phyloP scores from a whole-genome alignment of 306 rosid species.

The Biancaea sappan region DNA sequence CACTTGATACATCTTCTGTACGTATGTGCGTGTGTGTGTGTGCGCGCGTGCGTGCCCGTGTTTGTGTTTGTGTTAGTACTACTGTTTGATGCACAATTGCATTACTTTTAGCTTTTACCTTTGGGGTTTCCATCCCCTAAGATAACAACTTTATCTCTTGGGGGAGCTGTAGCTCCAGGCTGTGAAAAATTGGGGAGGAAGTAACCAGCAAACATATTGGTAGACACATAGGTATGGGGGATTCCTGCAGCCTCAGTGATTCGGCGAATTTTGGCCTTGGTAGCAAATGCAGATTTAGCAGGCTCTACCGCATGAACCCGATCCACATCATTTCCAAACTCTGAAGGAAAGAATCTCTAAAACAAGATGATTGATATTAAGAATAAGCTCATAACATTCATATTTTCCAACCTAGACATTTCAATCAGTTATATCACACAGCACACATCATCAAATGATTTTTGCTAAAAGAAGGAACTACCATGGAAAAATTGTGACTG shows the following conservation, averaged over 20 bases:
- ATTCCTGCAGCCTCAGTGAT: slow-evolving; percentile 48
- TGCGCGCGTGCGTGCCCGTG: too few species aligned
- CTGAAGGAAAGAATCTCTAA: slow-evolving; percentile 58
- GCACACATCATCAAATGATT: not conserved
- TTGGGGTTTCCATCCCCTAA: slow-evolving; percentile 58
- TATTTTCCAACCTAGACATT: not conserved
- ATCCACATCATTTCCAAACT: slow-evolving; percentile 53
- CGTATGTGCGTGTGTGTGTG: too few species aligned
- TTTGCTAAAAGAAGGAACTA: not conserved
- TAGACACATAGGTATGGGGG: slow-evolving; percentile 40
- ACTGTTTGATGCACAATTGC: not conserved
- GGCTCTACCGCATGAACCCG: slow-evolving; percentile 44
- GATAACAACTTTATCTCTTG: slow-evolving; percentile 50
- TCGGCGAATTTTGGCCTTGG: slow-evolving; percentile 40
- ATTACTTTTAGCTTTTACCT: slow-evolving; percentile 28
- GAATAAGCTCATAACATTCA: not conserved
- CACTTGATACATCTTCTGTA: too few species aligned
- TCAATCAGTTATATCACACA: not conserved
- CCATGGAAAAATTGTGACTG: not conserved
- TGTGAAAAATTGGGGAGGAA: slow-evolving; percentile 41
- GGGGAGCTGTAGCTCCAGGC: slow-evolving; percentile 35
- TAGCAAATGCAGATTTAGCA: slow-evolving; percentile 29
- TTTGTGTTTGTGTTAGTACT: not conserved
- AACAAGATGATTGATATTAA: not conserved
- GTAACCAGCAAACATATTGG: slow-evolving; percentile 43